Percentiles rank a stretch among this genome's conserved stretches.
These are phyloP conservation scores for Chlamydomonas incerta DNA, from an alignment of 139 green algal species.

Conservation along the genomic window DNA sequence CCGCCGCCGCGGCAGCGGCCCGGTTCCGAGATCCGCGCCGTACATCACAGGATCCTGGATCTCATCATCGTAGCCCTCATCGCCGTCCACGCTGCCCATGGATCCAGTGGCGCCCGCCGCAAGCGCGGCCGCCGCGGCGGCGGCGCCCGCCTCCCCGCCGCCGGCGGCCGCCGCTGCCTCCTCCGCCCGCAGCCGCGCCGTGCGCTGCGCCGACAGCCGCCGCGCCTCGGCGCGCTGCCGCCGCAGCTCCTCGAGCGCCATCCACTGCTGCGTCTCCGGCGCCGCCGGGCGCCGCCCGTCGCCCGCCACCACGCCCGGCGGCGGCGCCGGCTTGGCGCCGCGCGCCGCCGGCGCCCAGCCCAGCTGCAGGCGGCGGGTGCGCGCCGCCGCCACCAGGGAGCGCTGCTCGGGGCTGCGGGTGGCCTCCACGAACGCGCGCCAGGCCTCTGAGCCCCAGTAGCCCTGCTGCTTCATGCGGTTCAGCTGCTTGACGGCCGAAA, in stretches of 20 bases:
- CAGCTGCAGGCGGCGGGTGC: slow-evolving; percentile 2
- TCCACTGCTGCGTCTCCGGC: slow-evolving; percentile 24
- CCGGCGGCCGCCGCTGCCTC: background rate
- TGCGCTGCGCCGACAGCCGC: background rate
- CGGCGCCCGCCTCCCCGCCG: background rate
- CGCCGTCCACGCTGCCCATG: background rate
- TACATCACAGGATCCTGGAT: background rate
- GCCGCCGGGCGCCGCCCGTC: background rate
- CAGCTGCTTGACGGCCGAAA: slow-evolving; percentile 1
- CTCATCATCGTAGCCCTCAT: background rate
- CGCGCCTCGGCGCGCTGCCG: slow-evolving; percentile 10
- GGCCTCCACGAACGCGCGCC: slow-evolving; percentile 28
- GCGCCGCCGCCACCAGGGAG: slow-evolving; percentile 9
- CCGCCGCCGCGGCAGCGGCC: background rate
- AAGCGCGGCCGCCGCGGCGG: background rate
- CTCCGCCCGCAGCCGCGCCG: background rate
- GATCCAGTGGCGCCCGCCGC: too few relatives aligned
- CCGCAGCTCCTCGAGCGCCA: slow-evolving; percentile 12
- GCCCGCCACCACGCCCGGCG: background rate
- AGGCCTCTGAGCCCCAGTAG: slow-evolving; percentile 46
- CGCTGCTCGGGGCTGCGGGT: background rate
- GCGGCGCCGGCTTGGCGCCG: slow-evolving; percentile 15
- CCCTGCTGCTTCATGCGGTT: slow-evolving; percentile 41
- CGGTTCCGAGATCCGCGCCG: too few relatives aligned
- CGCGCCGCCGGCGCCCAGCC: slow-evolving; percentile 7